phyloP scores from a whole-genome alignment of 2,329 filamentous ascomycete genomes.

The Botrytis deweyae region DNA sequence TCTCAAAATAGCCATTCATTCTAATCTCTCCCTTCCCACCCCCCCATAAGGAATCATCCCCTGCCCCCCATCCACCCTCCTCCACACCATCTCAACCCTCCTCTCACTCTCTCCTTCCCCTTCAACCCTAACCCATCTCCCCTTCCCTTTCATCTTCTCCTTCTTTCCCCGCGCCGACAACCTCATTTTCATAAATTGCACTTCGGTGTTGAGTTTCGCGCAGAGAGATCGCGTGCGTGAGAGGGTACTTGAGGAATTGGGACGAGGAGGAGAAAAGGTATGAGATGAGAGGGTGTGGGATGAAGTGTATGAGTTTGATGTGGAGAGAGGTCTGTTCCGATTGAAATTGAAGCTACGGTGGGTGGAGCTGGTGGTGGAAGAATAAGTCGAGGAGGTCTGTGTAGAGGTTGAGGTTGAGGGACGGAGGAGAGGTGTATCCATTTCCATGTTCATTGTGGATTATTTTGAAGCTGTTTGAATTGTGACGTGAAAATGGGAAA shows the following conservation, averaged over 20 bases:
- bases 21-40: slow-evolving; percentile 18
- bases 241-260: not conserved
- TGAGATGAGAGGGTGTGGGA: not conserved
- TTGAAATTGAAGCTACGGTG: not conserved
- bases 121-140: slow-evolving; percentile 19
- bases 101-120: slow-evolving; percentile 17
- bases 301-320: not conserved
- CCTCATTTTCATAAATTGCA: not conserved
- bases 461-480: not conserved
- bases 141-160: not conserved
- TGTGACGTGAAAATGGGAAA: not conserved
- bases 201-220: slow-evolving; percentile 17
- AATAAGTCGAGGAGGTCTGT: not conserved
- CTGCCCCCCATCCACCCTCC: slow-evolving; percentile 18
- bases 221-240: slow-evolving; percentile 18
- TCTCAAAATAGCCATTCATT: not conserved
- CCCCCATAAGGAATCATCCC: slow-evolving; percentile 20
- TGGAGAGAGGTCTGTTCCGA: not conserved
- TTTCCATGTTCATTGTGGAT: slow-evolving; percentile 5
- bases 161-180: not conserved
- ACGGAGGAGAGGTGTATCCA: slow-evolving; percentile 18
- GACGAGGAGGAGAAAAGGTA: not conserved
- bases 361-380: not conserved
- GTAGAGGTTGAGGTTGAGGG: not conserved
- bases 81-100: slow-evolving; percentile 18